phyloP scores from a whole-genome alignment of 2,329 filamentous ascomycete genomes.

The Aaosphaeria pasadenensis region DNA sequence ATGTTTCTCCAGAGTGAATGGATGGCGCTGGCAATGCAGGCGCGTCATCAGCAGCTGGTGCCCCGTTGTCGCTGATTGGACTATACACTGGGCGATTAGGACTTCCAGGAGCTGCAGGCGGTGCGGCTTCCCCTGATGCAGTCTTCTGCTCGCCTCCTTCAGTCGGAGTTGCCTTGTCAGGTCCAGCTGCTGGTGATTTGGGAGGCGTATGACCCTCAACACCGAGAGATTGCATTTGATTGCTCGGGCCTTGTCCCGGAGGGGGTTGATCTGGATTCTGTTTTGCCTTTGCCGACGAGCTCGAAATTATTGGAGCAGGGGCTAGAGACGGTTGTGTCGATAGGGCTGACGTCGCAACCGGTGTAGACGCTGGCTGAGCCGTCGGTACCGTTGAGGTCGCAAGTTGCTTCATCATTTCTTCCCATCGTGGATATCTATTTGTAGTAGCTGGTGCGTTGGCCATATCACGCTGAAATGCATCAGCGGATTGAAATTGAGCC shows the following conservation, averaged over 20 bases:
- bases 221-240: no score
- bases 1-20: slow-evolving; percentile 29
- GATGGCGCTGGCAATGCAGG: slow-evolving; percentile 8
- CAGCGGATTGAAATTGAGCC: slow-evolving; percentile 42
- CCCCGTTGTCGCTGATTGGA: slow-evolving; percentile 31
- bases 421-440: slow-evolving; percentile 26
- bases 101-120: slow-evolving; percentile 4
- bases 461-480: slow-evolving; percentile 44
- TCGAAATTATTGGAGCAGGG: no score
- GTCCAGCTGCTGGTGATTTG: slow-evolving; percentile 12
- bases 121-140: no score
- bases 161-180: slow-evolving; percentile 27
- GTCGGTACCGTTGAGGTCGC: slow-evolving; percentile 7
- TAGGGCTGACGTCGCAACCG: no score
- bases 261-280: background rate
- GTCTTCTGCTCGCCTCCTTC: slow-evolving; percentile 12
- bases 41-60: slow-evolving; percentile 7
- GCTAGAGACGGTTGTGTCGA: no score
- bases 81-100: slow-evolving; percentile 18
- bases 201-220: slow-evolving; percentile 8
- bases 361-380: no score
- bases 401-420: slow-evolving; percentile 33
- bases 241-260: slow-evolving; percentile 5
- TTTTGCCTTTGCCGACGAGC: no score
- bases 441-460: slow-evolving; percentile 18